These are phyloP conservation scores for Dothidotthia symphoricarpi DNA, from an alignment of 2,329 filamentous ascomycete genomes.

Conservation along the genomic window DNA sequence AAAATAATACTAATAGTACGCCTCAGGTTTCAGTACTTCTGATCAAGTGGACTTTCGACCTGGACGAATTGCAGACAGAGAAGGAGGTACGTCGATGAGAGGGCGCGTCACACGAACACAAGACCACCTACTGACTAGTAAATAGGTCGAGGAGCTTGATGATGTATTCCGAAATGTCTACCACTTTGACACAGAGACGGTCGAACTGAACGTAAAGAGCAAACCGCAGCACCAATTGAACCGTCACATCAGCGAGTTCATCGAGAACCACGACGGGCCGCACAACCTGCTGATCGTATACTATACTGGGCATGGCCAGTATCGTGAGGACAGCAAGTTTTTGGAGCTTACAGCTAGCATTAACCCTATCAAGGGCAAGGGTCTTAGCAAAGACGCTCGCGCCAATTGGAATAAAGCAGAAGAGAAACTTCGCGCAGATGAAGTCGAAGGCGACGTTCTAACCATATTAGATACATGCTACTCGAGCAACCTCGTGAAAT, in stretches of 20 bases:
- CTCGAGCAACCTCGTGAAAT: constrained; percentile 36
- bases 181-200: constrained; percentile 29
- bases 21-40: constrained; percentile 41
- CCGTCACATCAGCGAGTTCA: constrained; percentile 26
- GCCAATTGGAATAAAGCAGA: constrained; percentile 40
- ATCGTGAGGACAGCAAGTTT: constrained; percentile 17
- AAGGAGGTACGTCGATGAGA: constrained; percentile 27
- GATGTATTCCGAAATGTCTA: constrained; percentile 30
- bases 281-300: constrained; percentile 39
- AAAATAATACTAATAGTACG: too few species aligned
- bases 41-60: constrained; percentile 36
- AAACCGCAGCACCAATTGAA: constrained; percentile 40
- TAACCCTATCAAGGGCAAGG: constrained; percentile 14
- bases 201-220: constrained; percentile 32
- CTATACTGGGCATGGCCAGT: constrained; percentile 42
- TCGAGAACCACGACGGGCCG: constrained; percentile 29
- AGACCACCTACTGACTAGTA: not conserved
- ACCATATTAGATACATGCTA: constrained; percentile 44
- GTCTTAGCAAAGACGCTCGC: constrained; percentile 25
- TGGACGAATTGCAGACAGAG: constrained; percentile 38
- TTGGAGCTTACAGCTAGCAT: constrained; percentile 28
- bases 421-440: constrained; percentile 24
- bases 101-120: not conserved
- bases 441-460: constrained; percentile 37
- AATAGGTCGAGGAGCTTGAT: constrained; percentile 32